Evolutionary conservation across 2,329 filamentous ascomycete species (phyloP).

Genomic region (Alternaria solani): DNA sequence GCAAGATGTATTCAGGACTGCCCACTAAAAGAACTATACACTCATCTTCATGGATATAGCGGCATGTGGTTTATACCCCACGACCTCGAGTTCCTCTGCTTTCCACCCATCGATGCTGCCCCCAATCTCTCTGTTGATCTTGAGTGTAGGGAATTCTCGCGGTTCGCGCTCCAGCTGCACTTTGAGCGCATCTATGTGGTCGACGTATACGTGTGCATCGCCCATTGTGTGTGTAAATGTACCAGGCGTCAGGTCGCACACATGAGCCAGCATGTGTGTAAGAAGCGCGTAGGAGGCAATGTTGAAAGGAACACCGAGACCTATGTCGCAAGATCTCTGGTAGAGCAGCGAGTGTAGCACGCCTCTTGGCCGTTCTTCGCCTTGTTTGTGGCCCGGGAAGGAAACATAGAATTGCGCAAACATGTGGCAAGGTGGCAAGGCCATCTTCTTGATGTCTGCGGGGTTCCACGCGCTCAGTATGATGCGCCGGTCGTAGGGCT

Average conservation of each 20-base stretch:
- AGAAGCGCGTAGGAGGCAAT: slow-evolving; percentile 93
- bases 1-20: rapidly evolving
- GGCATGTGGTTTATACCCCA: slow-evolving; percentile 91
- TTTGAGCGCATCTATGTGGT: slow-evolving; percentile 88
- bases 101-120: slow-evolving; percentile 91
- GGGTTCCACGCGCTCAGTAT: slow-evolving; percentile 96
- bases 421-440: slow-evolving; percentile 94
- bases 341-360: slow-evolving; percentile 88
- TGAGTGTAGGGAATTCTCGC: slow-evolving; percentile 78
- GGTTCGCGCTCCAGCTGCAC: slow-evolving; percentile 83
- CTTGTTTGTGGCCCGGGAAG: slow-evolving; percentile 61
- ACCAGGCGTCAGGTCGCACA: slow-evolving; percentile 82
- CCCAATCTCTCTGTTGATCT: slow-evolving; percentile 72
- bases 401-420: slow-evolving; percentile 96
- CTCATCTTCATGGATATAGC: slow-evolving; percentile 99
- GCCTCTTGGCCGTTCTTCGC: slow-evolving; percentile 61
- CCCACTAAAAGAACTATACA: slow-evolving; percentile 60
- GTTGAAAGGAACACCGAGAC: slow-evolving; percentile 96
- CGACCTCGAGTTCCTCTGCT: slow-evolving; percentile 83
- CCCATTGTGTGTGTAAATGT: slow-evolving; percentile 96
- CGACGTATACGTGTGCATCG: slow-evolving; percentile 94
- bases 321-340: slow-evolving; percentile 96
- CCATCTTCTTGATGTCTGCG: slow-evolving; percentile 84
- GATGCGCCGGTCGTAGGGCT: slow-evolving; percentile 88
- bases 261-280: slow-evolving; percentile 93